These are phyloP conservation scores for Podaxis sp. DNA, from an alignment of 768 basidiomycete species.

Conservation along the genomic window DNA sequence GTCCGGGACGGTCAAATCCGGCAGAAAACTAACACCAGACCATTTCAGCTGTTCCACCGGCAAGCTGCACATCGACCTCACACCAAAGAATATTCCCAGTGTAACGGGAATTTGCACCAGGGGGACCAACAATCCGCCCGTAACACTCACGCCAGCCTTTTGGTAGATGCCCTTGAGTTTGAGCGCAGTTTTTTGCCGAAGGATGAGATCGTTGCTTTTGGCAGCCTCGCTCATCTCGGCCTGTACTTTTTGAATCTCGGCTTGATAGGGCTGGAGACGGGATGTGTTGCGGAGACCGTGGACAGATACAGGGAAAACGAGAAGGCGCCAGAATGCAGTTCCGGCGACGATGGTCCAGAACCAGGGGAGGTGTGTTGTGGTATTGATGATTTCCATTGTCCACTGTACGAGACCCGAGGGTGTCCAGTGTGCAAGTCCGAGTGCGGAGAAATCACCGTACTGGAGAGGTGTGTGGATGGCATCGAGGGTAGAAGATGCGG, in stretches of 20 bases:
- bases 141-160: slow-evolving; percentile 56
- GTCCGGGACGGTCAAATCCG: slow-evolving; percentile 75
- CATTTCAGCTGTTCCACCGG: slow-evolving; percentile 72
- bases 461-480: slow-evolving; percentile 45
- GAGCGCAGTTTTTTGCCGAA: slow-evolving; percentile 50
- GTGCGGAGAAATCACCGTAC: slow-evolving; percentile 66
- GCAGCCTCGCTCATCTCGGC: slow-evolving; percentile 36
- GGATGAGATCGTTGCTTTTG: slow-evolving; percentile 31
- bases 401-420: slow-evolving; percentile 62
- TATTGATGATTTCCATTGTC: slow-evolving; percentile 65
- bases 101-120: slow-evolving; percentile 70
- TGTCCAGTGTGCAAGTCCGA: slow-evolving; percentile 60
- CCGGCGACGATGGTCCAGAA: slow-evolving; percentile 75
- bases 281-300: slow-evolving; percentile 53
- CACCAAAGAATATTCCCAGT: slow-evolving; percentile 78
- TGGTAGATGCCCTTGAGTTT: slow-evolving; percentile 54
- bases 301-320: slow-evolving; percentile 59
- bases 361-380: slow-evolving; percentile 73
- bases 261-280: slow-evolving; percentile 55
- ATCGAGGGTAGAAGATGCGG: slow-evolving; percentile 18
- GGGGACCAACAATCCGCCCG: slow-evolving; percentile 45
- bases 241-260: slow-evolving; percentile 43
- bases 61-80: slow-evolving; percentile 64
- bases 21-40: slow-evolving; percentile 71
- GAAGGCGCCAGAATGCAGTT: slow-evolving; percentile 54